phyloP scores from a whole-genome alignment of 176 grass and related monocot genomes.

The Oryza meridionalis region DNA sequence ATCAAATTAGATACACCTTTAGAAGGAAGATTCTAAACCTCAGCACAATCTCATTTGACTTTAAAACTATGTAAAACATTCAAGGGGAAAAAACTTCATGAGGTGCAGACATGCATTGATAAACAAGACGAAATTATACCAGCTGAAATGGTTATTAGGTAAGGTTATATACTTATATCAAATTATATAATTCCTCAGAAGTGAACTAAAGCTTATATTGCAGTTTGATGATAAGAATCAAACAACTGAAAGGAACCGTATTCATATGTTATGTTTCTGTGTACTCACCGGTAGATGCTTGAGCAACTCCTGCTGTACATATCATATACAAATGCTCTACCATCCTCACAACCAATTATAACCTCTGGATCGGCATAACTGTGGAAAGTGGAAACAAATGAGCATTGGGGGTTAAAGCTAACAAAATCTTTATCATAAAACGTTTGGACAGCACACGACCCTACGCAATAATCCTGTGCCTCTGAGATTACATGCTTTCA shows the following conservation, averaged over 20 bases:
- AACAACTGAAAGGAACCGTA: background rate
- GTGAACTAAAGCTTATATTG: background rate
- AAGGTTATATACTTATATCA: background rate
- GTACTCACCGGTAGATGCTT: slow-evolving; percentile 69
- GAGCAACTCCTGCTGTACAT: slow-evolving; percentile 95
- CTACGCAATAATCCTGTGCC: slow-evolving; percentile 12
- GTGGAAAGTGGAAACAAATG: background rate
- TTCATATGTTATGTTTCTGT: slow-evolving; percentile 12
- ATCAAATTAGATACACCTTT: background rate
- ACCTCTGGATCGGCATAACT: slow-evolving; percentile 88
- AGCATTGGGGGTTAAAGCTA: slow-evolving; percentile 37
- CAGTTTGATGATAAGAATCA: background rate
- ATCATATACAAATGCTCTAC: slow-evolving; percentile 85
- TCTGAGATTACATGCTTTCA: slow-evolving; percentile 21
- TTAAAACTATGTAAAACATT: background rate
- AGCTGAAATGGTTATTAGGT: background rate
- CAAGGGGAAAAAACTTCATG: background rate
- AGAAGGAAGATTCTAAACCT: slow-evolving; percentile 3
- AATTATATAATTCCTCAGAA: background rate
- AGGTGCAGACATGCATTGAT: background rate
- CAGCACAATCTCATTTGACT: background rate
- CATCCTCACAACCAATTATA: slow-evolving; percentile 94
- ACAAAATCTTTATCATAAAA: slow-evolving; percentile 22
- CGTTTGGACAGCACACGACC: background rate
- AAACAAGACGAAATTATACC: slow-evolving; percentile 10